Evolutionary conservation across 495 filamentous ascomycete species (phyloP).

Genomic region (Xylaria longipes): DNA sequence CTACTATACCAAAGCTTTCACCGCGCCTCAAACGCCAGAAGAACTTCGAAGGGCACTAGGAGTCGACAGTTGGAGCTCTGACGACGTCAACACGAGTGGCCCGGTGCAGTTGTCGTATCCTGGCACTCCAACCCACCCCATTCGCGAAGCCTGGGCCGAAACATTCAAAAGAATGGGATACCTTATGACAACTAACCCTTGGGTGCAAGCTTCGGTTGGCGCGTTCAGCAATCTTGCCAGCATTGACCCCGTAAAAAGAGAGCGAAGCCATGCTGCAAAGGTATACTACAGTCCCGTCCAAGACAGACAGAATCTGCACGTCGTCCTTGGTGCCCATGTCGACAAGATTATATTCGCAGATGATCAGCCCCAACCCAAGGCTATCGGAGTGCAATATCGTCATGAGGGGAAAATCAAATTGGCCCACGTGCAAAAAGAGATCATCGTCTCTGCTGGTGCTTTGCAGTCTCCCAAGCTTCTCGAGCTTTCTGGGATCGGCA

Average conservation of each 20-base stretch:
- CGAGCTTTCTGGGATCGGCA: conserved; percentile 62
- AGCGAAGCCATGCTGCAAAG: conserved; percentile 44
- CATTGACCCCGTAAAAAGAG: conserved; percentile 50
- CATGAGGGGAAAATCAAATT: conserved; percentile 37
- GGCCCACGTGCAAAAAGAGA: conserved; percentile 54
- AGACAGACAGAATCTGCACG: conserved; percentile 51
- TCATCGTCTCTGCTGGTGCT: conserved; percentile 61
- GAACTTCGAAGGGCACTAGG: conserved; percentile 34
- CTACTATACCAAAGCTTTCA: conserved; percentile 51
- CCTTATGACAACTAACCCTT: conserved; percentile 40
- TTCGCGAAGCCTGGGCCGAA: conserved; percentile 42
- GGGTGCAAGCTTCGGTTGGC: conserved; percentile 46
- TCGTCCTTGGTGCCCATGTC: conserved; percentile 53
- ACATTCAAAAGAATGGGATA: conserved; percentile 43
- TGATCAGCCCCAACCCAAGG: conserved; percentile 26
- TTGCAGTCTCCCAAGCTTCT: conserved; percentile 64
- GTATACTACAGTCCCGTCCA: conserved; percentile 44
- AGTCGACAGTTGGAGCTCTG: conserved; percentile 37
- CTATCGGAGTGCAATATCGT: conserved; percentile 43
- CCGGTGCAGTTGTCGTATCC: conserved; percentile 49
- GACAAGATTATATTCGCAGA: conserved; percentile 46
- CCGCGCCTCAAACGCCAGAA: conserved; percentile 31
- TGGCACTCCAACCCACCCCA: conserved; percentile 34
- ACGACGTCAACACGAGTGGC: conserved; percentile 38
- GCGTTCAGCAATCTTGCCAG: conserved; percentile 51